These are phyloP conservation scores for Lepiota venenata DNA, from an alignment of 768 basidiomycete species.

Conservation along the genomic window DNA sequence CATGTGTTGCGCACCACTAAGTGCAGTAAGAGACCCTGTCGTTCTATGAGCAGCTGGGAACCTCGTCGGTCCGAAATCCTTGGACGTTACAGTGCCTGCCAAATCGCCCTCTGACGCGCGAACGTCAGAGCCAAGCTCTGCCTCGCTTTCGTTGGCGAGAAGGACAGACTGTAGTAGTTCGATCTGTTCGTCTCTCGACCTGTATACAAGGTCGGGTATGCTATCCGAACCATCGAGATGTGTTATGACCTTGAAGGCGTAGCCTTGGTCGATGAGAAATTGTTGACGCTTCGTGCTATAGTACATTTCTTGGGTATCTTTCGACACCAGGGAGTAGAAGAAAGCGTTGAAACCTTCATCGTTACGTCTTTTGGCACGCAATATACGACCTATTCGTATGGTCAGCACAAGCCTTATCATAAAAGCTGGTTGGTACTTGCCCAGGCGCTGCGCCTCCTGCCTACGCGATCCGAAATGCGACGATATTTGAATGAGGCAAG, in stretches of 20 bases:
- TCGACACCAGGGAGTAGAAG: conserved; percentile 98
- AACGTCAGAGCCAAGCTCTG: conserved; percentile 83
- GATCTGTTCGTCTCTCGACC: conserved; percentile 89
- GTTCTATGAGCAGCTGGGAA: conserved; percentile 73
- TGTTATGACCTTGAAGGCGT: conserved; percentile 99
- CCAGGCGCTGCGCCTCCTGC: conserved; percentile 96
- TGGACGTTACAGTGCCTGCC: conserved; percentile 81
- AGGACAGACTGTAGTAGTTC: conserved; percentile 94
- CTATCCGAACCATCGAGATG: conserved; percentile 90
- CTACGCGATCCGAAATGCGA: conserved; percentile 98
- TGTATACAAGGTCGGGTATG: conserved; percentile 88
- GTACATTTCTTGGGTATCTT: conserved; percentile 99
- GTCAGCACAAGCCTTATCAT: conserved; percentile 10
- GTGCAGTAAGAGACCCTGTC: conserved; percentile 75
- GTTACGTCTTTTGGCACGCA: conserved; percentile 95
- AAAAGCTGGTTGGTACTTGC: conserved; percentile 38
- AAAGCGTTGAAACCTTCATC: conserved; percentile 99
- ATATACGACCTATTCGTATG: conserved; percentile 65
- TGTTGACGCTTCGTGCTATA: conserved; percentile 99
- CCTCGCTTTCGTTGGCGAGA: conserved; percentile 86
- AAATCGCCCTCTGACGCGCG: conserved; percentile 82
- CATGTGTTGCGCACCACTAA: conserved; percentile 91
- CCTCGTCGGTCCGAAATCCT: conserved; percentile 78
- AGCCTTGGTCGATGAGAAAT: conserved; percentile 98
- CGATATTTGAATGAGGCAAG: conserved; percentile 98